Evolutionary conservation across 1,284 basidiomycete genomes (phyloP).

Genomic region (Flammula alnicola): DNA sequence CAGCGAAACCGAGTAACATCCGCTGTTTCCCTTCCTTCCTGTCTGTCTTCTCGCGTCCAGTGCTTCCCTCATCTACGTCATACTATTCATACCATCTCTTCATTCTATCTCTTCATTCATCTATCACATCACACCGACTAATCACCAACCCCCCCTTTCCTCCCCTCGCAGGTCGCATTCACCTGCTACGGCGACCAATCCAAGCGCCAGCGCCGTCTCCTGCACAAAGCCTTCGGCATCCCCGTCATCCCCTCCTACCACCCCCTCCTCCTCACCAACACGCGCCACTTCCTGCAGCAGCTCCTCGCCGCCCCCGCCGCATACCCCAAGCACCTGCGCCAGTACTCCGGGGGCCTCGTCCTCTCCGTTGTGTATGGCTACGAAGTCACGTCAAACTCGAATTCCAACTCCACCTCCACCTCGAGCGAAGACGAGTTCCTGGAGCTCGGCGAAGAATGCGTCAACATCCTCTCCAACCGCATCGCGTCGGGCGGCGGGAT

Average conservation of each 20-base stretch:
- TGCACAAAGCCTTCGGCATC: slow-evolving; percentile 63
- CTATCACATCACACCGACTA: no score
- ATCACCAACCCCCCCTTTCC: no score
- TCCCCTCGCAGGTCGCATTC: slow-evolving; percentile 57
- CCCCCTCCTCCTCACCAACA: slow-evolving; percentile 60
- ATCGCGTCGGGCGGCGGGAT: slow-evolving; percentile 69
- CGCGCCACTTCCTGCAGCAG: slow-evolving; percentile 50
- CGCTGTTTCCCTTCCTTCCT: no score
- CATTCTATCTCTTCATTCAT: no score
- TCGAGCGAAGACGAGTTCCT: slow-evolving; percentile 41
- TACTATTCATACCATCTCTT: no score
- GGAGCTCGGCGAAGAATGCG: slow-evolving; percentile 61
- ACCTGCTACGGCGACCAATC: slow-evolving; percentile 65
- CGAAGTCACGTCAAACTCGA: slow-evolving; percentile 46
- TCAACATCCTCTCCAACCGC: slow-evolving; percentile 59
- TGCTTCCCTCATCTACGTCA: no score
- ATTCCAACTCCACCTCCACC: not conserved
- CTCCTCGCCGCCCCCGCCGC: slow-evolving; percentile 47
- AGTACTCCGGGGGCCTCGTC: slow-evolving; percentile 66
- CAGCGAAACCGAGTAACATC: no score
- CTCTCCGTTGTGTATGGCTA: slow-evolving; percentile 71
- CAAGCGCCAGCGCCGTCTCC: slow-evolving; percentile 66
- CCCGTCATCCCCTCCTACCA: slow-evolving; percentile 58
- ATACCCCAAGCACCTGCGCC: slow-evolving; percentile 48
- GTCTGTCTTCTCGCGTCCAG: no score